Conservation (phyloP, 148 eudicot species). For the Vaccinium macrocarpon region DNA sequence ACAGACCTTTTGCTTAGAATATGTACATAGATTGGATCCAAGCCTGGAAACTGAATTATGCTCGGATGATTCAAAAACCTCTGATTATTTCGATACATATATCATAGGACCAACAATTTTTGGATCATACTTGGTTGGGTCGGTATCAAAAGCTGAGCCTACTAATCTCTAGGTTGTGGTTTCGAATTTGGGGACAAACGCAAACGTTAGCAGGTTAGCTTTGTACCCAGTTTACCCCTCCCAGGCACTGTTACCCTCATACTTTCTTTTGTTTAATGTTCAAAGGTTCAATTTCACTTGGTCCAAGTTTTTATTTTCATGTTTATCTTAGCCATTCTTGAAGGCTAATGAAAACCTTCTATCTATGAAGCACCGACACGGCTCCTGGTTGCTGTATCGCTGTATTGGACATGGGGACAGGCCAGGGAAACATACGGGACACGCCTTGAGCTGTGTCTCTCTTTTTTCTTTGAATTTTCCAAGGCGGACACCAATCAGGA, state of each 20-base stretch:
- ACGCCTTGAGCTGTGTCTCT: too few species aligned
- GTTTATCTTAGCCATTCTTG: slow-evolving; percentile 1
- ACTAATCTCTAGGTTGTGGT: background rate
- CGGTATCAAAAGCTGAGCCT: background rate
- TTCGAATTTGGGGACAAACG: background rate
- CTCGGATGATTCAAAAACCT: background rate
- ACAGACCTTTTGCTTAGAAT: background rate
- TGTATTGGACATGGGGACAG: too few species aligned
- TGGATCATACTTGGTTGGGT: background rate
- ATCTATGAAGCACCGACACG: too few species aligned
- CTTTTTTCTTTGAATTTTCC: too few species aligned
- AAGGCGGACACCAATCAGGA: too few species aligned
- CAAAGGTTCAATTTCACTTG: too few species aligned
- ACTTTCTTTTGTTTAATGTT: background rate
- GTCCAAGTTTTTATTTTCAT: background rate
- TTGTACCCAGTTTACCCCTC: background rate
- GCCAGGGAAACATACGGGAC: too few species aligned
- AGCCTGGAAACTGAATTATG: background rate
- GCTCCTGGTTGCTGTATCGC: too few species aligned
- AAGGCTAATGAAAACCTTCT: background rate
- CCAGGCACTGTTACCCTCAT: too few species aligned
- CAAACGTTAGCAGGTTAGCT: background rate
- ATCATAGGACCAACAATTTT: background rate
- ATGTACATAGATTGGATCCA: background rate
- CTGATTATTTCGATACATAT: background rate